Base-by-base conservation (phyloP, 495 filamentous ascomycete species). In the Penicillium nucicola region DNA sequence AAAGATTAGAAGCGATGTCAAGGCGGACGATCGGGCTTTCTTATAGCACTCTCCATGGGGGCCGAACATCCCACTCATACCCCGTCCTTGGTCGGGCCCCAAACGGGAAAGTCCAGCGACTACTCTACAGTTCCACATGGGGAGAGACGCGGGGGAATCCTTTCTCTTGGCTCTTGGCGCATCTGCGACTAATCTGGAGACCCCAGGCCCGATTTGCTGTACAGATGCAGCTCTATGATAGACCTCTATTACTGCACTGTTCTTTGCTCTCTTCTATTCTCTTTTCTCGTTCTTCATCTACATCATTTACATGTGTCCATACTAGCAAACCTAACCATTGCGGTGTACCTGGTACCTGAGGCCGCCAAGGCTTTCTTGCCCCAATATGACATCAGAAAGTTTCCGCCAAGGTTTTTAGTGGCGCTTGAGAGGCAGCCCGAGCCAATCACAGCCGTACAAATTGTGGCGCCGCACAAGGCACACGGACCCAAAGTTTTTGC, bases 51-150 rank as follows among this genome's bases (percentile, higher is more conserved):
- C 53, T 42, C 46, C 45, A 50, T 50, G 32, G 39, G 40, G 45
- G 40, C 9, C 9, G 25, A 38, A 41, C 20, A 35, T 52, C 19
- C 25, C 6, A 46, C 6, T 8, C 7, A 20, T 28, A 42, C 47
- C 15, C 25, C 14, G 46, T 4, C 34, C 47, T 28, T 41, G 53
- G 47, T 20, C 47, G 35, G 30, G 2, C 13, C 42, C 35, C 35
- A 51, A 55, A 40, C 9, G 19, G 53, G 53, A 34, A 55, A 55
- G 53, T 55, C 35, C 42, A 55, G 53, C 46, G 53, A 55, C 36
- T 34, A 14, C 47, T 32, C 12, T 50, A 3, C 34, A 48, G 32
- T 45, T 43, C 37, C 38, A 36, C 18, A 54, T 5, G 45, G 37
- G 52, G 34, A 54, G 45, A 48, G 40, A 51, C 42, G 50, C 40